phyloP scores from a whole-genome alignment of 176 grass and related monocot genomes.

The Rhipidocladum racemiflorum region DNA sequence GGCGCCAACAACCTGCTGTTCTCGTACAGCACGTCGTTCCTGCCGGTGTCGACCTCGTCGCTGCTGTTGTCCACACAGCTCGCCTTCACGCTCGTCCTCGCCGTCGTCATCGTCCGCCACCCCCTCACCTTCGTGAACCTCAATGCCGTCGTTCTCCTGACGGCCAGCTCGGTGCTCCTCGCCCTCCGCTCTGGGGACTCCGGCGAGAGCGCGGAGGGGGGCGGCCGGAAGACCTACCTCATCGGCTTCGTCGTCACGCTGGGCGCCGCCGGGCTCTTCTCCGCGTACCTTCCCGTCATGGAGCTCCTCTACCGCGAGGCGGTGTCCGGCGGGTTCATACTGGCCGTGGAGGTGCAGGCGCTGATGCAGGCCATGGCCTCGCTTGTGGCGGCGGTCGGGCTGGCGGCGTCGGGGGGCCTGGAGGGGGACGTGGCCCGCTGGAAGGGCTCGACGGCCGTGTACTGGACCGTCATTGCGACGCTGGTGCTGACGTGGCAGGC shows the following conservation, averaged over 20 bases:
- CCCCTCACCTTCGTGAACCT: constrained; percentile 78
- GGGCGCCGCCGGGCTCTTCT: constrained; percentile 66
- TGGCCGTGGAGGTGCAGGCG: constrained; percentile 81
- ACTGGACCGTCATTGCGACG: constrained; percentile 55
- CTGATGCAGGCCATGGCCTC: constrained; percentile 66
- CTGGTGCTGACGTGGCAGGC: constrained; percentile 80
- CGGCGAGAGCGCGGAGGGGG: constrained; percentile 36
- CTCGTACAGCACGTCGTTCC: constrained; percentile 75
- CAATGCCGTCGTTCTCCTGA: constrained; percentile 73
- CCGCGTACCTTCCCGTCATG: constrained; percentile 75
- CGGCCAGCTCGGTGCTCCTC: constrained; percentile 70
- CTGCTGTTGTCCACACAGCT: constrained; percentile 87
- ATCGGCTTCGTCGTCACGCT: constrained; percentile 72
- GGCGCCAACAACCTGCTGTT: constrained; percentile 82
- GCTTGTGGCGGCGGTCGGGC: constrained; percentile 37
- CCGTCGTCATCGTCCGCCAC: constrained; percentile 69
- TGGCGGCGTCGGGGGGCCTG: constrained; percentile 36
- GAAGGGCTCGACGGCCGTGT: constrained; percentile 37
- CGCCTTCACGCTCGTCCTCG: constrained; percentile 80
- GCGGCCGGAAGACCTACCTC: constrained; percentile 32
- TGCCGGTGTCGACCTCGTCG: constrained; percentile 80
- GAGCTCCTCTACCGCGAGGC: constrained; percentile 65
- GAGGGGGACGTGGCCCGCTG: constrained; percentile 34
- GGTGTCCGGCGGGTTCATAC: constrained; percentile 43
- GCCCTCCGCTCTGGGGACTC: constrained; percentile 48